Percentiles rank a stretch among this genome's conserved stretches.
These are phyloP conservation scores for Myochromella boudieri DNA, from an alignment of 768 basidiomycete species.

Conservation along the genomic window DNA sequence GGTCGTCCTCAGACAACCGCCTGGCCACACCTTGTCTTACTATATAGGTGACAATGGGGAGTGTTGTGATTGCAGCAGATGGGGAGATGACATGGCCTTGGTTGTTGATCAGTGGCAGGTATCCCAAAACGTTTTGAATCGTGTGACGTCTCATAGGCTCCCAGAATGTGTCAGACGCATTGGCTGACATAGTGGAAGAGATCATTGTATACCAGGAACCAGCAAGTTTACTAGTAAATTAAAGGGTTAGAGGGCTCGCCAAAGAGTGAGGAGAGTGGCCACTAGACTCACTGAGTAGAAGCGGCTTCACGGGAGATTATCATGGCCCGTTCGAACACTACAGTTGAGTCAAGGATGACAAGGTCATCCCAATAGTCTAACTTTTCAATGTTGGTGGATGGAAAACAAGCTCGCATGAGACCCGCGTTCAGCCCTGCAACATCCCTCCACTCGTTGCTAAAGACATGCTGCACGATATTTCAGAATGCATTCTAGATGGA, in stretches of 20 bases:
- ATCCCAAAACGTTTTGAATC: constrained; percentile 32
- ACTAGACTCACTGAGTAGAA: constrained; percentile 45
- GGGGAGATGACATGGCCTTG: constrained; percentile 12
- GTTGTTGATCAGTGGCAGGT: constrained; percentile 21
- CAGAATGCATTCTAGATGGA: neutral
- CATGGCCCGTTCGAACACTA: constrained; percentile 62
- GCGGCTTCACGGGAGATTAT: constrained; percentile 68
- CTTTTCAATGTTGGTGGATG: constrained; percentile 55
- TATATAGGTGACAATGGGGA: constrained; percentile 54
- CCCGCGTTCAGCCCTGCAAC: constrained; percentile 36
- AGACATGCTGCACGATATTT: constrained; percentile 13
- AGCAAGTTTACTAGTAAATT: constrained; percentile 29
- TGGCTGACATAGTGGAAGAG: constrained; percentile 30
- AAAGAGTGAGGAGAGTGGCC: too few relatives aligned
- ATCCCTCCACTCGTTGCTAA: constrained; percentile 22
- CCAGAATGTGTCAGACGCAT: constrained; percentile 30
- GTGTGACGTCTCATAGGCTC: constrained; percentile 31
- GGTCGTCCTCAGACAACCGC: constrained; percentile 45
- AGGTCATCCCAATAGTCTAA: constrained; percentile 66
- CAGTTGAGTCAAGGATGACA: constrained; percentile 41
- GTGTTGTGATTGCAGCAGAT: constrained; percentile 12
- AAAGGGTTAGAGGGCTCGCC: too few relatives aligned
- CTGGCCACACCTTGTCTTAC: constrained; percentile 51
- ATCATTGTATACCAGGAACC: constrained; percentile 36
- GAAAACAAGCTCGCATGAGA: constrained; percentile 66